Evolutionary conservation across 352 stramenopile genomes (phyloP).

Genomic region (Pythium diclinum): DNA sequence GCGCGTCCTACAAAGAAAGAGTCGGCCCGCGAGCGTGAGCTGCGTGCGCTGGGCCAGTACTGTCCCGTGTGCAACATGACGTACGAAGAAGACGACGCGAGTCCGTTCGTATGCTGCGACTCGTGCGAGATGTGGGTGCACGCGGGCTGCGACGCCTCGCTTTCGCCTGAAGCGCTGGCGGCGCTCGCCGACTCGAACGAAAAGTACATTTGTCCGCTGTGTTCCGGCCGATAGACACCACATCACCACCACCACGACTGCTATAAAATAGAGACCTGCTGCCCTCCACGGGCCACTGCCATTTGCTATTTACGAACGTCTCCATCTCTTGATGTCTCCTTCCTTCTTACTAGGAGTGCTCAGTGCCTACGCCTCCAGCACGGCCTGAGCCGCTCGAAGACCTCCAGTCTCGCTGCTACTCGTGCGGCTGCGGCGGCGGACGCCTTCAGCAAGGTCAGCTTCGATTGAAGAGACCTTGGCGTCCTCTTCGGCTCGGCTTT

Average conservation of each 20-base stretch:
- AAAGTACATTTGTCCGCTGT: constrained; percentile 86
- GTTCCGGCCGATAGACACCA: constrained; percentile 46
- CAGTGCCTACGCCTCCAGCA: constrained; percentile 4
- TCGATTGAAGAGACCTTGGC: not conserved
- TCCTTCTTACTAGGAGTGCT: no score
- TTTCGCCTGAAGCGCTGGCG: constrained; percentile 67
- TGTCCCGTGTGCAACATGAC: constrained; percentile 82
- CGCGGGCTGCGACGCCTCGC: constrained; percentile 58
- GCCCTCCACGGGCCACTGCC: constrained; percentile 2
- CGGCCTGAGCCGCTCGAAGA: constrained; percentile 9
- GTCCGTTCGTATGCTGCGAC: constrained; percentile 86
- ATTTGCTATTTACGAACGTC: constrained; percentile 10
- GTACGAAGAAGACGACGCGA: constrained; percentile 85
- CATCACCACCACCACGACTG: not conserved
- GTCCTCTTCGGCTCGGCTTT: not conserved
- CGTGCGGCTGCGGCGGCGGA: constrained; percentile 7
- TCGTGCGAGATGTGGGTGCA: constrained; percentile 89
- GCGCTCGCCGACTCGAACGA: constrained; percentile 65
- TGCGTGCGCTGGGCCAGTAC: constrained; percentile 79
- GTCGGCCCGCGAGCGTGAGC: constrained; percentile 61
- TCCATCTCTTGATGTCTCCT: no score
- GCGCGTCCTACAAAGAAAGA: constrained; percentile 55
- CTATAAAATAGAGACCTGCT: not conserved
- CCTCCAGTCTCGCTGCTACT: constrained; percentile 1
- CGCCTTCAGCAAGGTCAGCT: not conserved